Evolutionary conservation across 371 early-diverging fungal genomes (phyloP), one percentile per base, ranked within the genome.

Genomic region (Mucor sp.): DNA sequence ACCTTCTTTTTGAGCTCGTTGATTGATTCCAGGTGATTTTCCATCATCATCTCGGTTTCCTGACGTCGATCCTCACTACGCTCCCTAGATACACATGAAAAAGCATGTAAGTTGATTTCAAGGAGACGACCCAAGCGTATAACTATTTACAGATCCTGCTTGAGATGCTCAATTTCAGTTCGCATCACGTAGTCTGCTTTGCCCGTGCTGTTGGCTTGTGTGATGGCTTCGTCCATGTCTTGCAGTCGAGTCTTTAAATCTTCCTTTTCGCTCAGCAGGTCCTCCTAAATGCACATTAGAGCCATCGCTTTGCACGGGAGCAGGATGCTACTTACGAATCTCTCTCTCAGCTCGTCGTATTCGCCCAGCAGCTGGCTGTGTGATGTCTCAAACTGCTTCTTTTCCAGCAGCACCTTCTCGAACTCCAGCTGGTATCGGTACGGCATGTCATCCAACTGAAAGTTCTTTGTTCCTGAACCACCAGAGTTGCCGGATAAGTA

Each of bases 141-240:
- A 33, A 48, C 37, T 50, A 79, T 88, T 72, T 85, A 91, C 91
- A 97, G 72, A 55, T 95, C 93, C 62, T 89, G 88, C 66, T 92
- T 93, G 71, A 97, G 78, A 62, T 89, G 89, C 41, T 95, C 94
- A 58, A 96, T 94, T 78, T 97, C 97, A n/a, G 93, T 85, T 25
- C 87, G 85, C 85, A 95, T 85, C 33, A 96, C 72, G 66, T 90
- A 90, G 58, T 97, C 97, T 3, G 90, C 85, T 70, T 92, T 92
- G 15, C 95, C 95, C 30, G 90, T 87, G 62, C 89, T 89, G 63
- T 85, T 84, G 12, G 92, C 87, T 35, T 89, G 85, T 3, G 84
- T 81, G 19, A 90, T 78, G 1, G 87, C 82, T 32, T 83, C 81
- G 70, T 94, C 94, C 85, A 90, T 79, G 65, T 94, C 93, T n/a